A percentile compares a stretch with the other conserved stretches of the same genome.
Conservation (phyloP, 768 basidiomycete species). For the Xerocomus brunneocitrinus region DNA sequence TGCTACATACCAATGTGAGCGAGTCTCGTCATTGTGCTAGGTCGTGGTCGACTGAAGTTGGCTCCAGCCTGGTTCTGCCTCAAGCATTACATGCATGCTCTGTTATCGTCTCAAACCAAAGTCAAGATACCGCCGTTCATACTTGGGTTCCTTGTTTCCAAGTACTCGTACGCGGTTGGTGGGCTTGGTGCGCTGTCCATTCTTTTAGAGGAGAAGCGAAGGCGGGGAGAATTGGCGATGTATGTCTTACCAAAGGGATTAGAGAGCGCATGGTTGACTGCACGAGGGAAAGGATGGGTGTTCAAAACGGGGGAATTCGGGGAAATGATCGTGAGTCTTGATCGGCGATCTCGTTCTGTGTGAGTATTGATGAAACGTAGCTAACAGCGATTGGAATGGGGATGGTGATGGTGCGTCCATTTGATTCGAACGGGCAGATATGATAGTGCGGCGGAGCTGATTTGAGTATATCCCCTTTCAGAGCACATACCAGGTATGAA, state of each 20-base stretch:
- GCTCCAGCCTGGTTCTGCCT: constrained; percentile 57
- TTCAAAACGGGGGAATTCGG: constrained; percentile 67
- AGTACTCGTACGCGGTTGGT: constrained; percentile 66
- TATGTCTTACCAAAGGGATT: constrained; percentile 85
- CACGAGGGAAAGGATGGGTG: constrained; percentile 71
- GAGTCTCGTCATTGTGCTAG: background rate
- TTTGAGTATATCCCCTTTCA: constrained; percentile 24
- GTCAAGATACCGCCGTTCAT: constrained; percentile 42
- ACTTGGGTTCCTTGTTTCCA: constrained; percentile 57
- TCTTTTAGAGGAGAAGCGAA: constrained; percentile 80
- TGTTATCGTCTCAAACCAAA: constrained; percentile 38
- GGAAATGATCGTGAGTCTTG: constrained; percentile 51
- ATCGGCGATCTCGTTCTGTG: background rate
- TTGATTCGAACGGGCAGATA: background rate
- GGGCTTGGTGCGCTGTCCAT: constrained; percentile 75
- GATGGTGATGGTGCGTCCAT: constrained; percentile 74
- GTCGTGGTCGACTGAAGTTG: background rate
- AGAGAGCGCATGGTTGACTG: constrained; percentile 85
- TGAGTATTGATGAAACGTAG: constrained; percentile 24
- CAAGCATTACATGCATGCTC: constrained; percentile 55
- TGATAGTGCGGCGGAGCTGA: constrained; percentile 5
- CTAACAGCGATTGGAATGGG: constrained; percentile 77
- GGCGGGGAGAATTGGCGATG: constrained; percentile 92
- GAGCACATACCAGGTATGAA: constrained; percentile 72
- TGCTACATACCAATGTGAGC: constrained; percentile 71